These are phyloP conservation scores for Tolypocladium tropicale DNA, from an alignment of 2,329 filamentous ascomycete species.

Conservation along the genomic window DNA sequence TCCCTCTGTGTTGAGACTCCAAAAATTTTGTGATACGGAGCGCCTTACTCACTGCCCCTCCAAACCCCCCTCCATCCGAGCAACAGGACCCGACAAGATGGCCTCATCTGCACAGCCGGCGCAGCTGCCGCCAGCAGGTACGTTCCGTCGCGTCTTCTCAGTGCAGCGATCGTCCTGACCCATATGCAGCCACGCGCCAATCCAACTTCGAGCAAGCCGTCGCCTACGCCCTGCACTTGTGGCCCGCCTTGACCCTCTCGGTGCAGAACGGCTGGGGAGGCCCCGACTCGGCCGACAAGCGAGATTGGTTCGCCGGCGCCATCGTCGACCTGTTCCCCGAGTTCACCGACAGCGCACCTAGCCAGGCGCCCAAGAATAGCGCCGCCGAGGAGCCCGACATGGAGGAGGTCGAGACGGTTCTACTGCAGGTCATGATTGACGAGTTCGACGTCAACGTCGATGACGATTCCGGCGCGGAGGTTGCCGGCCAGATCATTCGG, in stretches of 20 bases:
- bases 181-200: constrained; percentile 41
- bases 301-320: constrained; percentile 90
- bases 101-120: constrained; percentile 17
- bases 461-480: constrained; percentile 69
- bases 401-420: constrained; percentile 71
- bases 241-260: constrained; percentile 79
- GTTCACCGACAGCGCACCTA: constrained; percentile 35
- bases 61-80: background rate
- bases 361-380: constrained; percentile 14
- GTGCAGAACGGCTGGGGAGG: constrained; percentile 86
- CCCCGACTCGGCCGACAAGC: constrained; percentile 71
- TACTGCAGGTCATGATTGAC: constrained; percentile 87
- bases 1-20: background rate
- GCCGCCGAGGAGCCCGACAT: constrained; percentile 48
- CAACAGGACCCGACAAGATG: constrained; percentile 10
- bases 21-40: background rate
- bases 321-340: constrained; percentile 72
- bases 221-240: constrained; percentile 74
- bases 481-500: constrained; percentile 63
- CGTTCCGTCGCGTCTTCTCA: background rate
- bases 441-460: constrained; percentile 92
- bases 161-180: background rate
- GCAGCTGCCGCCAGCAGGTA: constrained; percentile 21
- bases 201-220: constrained; percentile 76
- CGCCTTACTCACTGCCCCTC: no score